Base-by-base conservation (phyloP, 192 early-diverging fungal species). In the Phycomyces nitens region DNA sequence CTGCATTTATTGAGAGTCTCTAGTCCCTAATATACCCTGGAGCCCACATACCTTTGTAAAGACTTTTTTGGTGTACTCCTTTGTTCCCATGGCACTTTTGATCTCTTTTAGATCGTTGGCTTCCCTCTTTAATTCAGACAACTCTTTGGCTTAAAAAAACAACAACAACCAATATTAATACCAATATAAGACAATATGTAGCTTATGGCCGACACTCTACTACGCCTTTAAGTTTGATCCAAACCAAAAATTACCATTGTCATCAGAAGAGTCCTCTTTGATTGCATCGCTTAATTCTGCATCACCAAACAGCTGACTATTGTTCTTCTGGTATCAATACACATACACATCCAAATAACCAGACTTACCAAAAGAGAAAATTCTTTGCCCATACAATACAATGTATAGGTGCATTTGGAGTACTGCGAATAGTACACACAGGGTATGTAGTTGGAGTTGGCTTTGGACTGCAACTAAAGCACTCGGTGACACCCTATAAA, bases 311-410 rank as follows among this genome's bases (percentile, higher is more conserved):
- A 92, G 78, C 65, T 84, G 77, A 58, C 80, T 87, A 65, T 22
- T 53, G 20, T 42, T 12, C 38, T 1, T 43, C 18, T 61, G 26
- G 29, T 34, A 34, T 34, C 10, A 10, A 15, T 23, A 50, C 29
- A 60, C 15, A 24, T 58, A 21, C 12, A 7, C 29, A 34, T 7
- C 3, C 29, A 34, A 2, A 34, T 3, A 14, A 47, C 12, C 15
- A 14, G 0, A 82, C 58, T 74, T 82, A 88, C 65, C 78, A 86
- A 72, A 98, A 98, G 34, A 98, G 79, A 74, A 94, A 99, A 65
- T 86, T 91, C 74, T 99, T 99, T 64, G 96, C 92, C 97, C 97
- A 99, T 24, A 98, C 96, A 64, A 99, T 94, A 64, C 96, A 98
- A 70, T 99, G 97, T 49, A 99, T 94, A 15, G 97, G 92, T 24